phyloP scores from a whole-genome alignment of 495 filamentous ascomycete genomes.

The Collariella sp. region DNA sequence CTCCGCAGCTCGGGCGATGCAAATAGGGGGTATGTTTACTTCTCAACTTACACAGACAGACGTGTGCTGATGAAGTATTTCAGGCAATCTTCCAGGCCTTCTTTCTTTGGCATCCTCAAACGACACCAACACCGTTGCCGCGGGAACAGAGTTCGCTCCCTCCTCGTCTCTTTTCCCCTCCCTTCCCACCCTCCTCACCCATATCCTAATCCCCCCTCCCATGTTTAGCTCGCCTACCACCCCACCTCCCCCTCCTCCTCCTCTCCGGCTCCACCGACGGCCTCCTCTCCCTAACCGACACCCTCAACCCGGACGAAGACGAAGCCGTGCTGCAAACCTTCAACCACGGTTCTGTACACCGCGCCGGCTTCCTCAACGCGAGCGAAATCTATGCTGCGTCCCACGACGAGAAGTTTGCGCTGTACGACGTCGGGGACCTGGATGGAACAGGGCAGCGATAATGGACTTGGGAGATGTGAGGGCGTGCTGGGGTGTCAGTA shows the following conservation, averaged over 20 bases:
- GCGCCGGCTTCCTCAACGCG: conserved; percentile 66
- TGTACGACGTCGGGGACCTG: conserved; percentile 59
- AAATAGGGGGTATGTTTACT: conserved; percentile 35
- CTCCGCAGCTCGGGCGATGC: conserved; percentile 24
- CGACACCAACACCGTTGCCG: conserved; percentile 52
- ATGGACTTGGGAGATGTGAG: conserved; percentile 70
- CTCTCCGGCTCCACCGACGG: conserved; percentile 90
- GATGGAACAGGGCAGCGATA: conserved; percentile 46
- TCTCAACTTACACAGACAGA: conserved; percentile 23
- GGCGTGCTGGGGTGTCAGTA: conserved; percentile 69
- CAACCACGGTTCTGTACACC: conserved; percentile 84
- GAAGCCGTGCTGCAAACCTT: conserved; percentile 78
- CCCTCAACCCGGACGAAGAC: conserved; percentile 66
- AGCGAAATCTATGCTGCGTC: conserved; percentile 65
- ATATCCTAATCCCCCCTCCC: conserved; percentile 52
- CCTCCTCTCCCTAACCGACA: conserved; percentile 78
- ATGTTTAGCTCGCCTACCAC: conserved; percentile 60
- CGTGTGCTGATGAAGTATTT: conserved; percentile 21
- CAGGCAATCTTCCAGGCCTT: conserved; percentile 35
- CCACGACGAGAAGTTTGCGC: conserved; percentile 71
- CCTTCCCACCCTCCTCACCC: not conserved
- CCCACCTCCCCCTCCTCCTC: conserved; percentile 53
- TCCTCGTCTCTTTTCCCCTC: conserved; percentile 49
- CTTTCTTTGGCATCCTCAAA: conserved; percentile 60
- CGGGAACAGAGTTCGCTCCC: conserved; percentile 65